Evolutionary conservation across 1,284 basidiomycete species (phyloP).

Genomic region (Ustilago hordei): DNA sequence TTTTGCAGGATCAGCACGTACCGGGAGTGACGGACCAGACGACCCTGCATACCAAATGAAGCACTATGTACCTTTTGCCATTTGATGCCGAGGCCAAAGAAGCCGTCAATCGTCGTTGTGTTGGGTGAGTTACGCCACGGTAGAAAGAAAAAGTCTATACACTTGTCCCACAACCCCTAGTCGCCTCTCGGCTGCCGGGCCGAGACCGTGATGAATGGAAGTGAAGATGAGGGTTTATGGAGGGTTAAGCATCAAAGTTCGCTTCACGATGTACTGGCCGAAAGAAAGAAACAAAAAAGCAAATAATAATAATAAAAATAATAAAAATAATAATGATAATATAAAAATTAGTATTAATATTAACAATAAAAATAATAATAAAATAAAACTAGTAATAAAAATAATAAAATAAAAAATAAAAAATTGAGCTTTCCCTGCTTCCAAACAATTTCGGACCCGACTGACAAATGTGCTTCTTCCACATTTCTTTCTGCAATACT

Average conservation of each 20-base stretch:
- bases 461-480: not conserved
- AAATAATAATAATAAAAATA: too few species aligned
- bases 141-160: not conserved
- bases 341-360: too few species aligned
- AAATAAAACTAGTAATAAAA: too few species aligned
- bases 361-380: not conserved
- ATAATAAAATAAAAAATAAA: not conserved
- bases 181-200: not conserved
- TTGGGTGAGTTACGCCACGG: not conserved
- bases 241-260: not conserved
- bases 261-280: not conserved
- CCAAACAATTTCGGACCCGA: conserved; percentile 13
- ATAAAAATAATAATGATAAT: not conserved
- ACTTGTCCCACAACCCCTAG: not conserved
- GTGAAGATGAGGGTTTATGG: not conserved
- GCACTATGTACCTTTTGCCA: not conserved
- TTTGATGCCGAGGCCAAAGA: conserved; percentile 14
- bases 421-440: not conserved
- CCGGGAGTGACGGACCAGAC: not conserved
- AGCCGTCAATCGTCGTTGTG: conserved; percentile 13
- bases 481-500: conserved; percentile 8
- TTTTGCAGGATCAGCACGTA: not conserved
- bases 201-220: not conserved
- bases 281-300: not conserved
- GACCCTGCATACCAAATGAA: not conserved